phyloP scores from a whole-genome alignment of 2,329 filamentous ascomycete species.

The Aspergillus arachidicola region DNA sequence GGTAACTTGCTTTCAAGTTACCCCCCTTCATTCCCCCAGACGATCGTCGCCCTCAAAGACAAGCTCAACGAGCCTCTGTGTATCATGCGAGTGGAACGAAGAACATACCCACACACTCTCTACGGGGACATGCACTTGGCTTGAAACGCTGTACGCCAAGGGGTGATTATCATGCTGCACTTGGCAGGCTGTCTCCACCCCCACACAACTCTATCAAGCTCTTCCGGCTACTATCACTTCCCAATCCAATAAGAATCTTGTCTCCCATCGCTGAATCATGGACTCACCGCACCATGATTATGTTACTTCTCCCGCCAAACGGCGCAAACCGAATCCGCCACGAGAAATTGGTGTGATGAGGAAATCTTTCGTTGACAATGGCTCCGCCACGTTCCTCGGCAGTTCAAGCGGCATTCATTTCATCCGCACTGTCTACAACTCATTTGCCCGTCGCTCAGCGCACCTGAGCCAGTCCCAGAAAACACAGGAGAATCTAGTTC shows the following conservation, averaged over 20 bases:
- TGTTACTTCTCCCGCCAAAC: constrained; percentile 26
- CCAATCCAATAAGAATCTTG: neutral
- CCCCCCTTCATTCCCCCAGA: neutral
- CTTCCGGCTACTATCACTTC: neutral
- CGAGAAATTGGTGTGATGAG: constrained; percentile 57
- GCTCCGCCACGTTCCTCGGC: constrained; percentile 58
- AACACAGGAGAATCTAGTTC: constrained; percentile 49
- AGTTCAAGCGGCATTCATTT: constrained; percentile 64
- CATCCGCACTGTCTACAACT: constrained; percentile 57
- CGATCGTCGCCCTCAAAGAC: neutral
- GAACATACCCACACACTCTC: neutral
- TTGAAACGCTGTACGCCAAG: neutral
- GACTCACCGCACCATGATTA: constrained; percentile 6
- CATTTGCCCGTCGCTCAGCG: constrained; percentile 44
- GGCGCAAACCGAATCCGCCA: constrained; percentile 31
- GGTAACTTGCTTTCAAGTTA: neutral
- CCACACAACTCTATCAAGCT: neutral
- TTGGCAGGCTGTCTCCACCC: constrained; percentile 1
- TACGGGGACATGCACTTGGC: neutral
- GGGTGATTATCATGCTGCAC: neutral
- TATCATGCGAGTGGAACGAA: neutral
- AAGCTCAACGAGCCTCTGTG: neutral
- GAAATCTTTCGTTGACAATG: constrained; percentile 47
- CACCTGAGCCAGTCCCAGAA: constrained; percentile 30
- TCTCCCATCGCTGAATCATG: constrained; percentile 5